Percentiles rank a stretch among this genome's conserved stretches.
These are phyloP conservation scores for Melaleuca quinquenervia DNA, from an alignment of 345 rosid species.

Conservation along the genomic window DNA sequence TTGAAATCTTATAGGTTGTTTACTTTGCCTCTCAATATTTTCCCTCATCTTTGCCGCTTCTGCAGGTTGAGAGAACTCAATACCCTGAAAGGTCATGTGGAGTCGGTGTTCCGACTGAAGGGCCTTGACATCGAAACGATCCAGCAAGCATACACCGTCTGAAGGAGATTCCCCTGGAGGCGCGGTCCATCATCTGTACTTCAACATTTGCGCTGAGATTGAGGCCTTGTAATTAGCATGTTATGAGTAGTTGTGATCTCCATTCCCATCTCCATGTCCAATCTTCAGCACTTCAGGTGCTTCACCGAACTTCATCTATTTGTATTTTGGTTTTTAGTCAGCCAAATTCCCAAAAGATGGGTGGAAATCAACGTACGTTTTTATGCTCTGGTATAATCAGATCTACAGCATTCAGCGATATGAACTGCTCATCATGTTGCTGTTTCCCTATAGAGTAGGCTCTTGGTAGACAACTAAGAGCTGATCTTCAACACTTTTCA, in stretches of 20 bases:
- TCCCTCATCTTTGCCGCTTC: not conserved
- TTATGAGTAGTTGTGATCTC: not conserved
- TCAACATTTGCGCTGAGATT: not conserved
- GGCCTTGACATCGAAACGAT: slow-evolving; percentile 96
- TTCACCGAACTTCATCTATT: not conserved
- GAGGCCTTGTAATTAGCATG: slow-evolving; percentile 6
- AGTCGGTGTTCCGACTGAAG: slow-evolving; percentile 89
- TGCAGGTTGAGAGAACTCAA: slow-evolving; percentile 86
- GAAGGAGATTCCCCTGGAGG: not conserved
- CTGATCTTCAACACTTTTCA: not conserved
- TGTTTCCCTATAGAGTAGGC: not conserved
- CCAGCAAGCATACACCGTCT: slow-evolving; percentile 93
- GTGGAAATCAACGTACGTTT: not conserved
- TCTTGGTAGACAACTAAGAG: not conserved
- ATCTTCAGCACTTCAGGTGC: not conserved
- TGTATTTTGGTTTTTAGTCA: not conserved
- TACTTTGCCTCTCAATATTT: not conserved
- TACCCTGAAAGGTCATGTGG: slow-evolving; percentile 94
- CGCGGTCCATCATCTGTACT: not conserved
- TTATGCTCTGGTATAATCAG: not conserved
- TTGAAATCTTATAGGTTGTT: not conserved
- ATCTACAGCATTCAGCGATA: not conserved
- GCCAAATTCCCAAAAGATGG: not conserved
- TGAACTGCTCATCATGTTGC: not conserved
- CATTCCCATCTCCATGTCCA: not conserved